Percentiles rank a stretch among this genome's conserved stretches.
phyloP scores from a whole-genome alignment of 2,329 filamentous ascomycete genomes.

The Exutisphaerella laricina region DNA sequence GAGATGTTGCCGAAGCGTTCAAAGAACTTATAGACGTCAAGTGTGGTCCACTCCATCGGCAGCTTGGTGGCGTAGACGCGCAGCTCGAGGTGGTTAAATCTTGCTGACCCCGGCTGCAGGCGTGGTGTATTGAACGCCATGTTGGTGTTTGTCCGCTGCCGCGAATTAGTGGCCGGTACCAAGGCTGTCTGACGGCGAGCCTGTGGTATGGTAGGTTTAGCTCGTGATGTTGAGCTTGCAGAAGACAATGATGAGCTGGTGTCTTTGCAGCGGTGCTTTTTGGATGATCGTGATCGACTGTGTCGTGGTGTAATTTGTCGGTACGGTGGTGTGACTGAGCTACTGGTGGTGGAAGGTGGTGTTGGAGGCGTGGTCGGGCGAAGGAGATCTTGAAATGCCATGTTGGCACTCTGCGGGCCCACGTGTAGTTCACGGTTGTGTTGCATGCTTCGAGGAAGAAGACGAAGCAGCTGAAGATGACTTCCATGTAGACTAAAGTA shows the following conservation, averaged over 20 bases:
- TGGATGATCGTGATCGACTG: neutral
- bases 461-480: too few relatives aligned
- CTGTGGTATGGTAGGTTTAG: neutral
- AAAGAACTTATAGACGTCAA: conserved; percentile 21
- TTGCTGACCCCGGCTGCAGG: neutral
- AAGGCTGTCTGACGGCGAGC: neutral
- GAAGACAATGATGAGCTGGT: neutral
- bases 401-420: too few relatives aligned
- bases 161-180: neutral
- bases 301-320: neutral
- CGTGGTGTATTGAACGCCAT: neutral
- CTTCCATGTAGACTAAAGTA: too few relatives aligned
- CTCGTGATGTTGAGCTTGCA: neutral
- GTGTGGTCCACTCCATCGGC: conserved; percentile 19
- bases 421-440: too few relatives aligned
- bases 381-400: too few relatives aligned
- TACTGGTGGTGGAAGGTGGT: too few relatives aligned
- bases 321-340: conserved; percentile 1
- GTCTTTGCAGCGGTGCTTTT: neutral
- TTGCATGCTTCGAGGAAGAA: too few relatives aligned
- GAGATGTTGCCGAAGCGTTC: conserved; percentile 14
- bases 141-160: neutral
- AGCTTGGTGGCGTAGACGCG: conserved; percentile 13
- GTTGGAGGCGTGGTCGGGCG: too few relatives aligned
- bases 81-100: conserved; percentile 13